Conservation (phyloP, 106 monocot species). For the Allium sativum region DNA sequence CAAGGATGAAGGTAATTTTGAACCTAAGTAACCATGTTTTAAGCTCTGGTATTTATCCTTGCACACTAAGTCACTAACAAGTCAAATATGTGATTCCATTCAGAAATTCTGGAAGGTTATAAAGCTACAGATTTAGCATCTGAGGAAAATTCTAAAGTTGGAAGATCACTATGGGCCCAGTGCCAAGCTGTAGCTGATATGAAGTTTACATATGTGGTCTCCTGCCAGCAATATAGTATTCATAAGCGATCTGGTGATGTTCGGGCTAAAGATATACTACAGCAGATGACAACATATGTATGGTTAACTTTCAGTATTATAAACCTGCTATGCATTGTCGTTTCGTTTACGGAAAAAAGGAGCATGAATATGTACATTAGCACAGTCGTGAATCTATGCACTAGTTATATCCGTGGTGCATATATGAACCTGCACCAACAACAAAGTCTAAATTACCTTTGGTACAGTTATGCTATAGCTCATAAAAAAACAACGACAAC, state of each 20-base stretch:
- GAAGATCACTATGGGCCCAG: conserved; percentile 55
- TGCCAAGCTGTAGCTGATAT: conserved; percentile 88
- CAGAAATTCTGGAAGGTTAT: conserved; percentile 81
- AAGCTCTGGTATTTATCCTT: too few relatives aligned
- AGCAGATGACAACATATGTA: conserved; percentile 71
- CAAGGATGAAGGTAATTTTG: conserved; percentile 55
- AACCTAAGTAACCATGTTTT: neutral
- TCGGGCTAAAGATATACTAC: conserved; percentile 75
- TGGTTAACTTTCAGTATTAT: neutral
- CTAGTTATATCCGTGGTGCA: too few relatives aligned
- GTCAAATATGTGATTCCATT: neutral
- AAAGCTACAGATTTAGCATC: conserved; percentile 60
- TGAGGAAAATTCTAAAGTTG: conserved; percentile 44
- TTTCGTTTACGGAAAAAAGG: too few relatives aligned
- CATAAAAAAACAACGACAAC: too few relatives aligned
- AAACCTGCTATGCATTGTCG: neutral
- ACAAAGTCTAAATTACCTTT: too few relatives aligned
- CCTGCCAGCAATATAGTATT: conserved; percentile 84
- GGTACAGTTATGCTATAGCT: too few relatives aligned
- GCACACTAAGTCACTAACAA: neutral
- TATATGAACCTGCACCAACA: too few relatives aligned
- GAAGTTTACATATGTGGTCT: conserved; percentile 90
- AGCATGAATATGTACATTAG: too few relatives aligned
- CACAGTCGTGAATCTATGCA: too few relatives aligned
- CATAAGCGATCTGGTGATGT: conserved; percentile 59